These are phyloP conservation scores for Phytophthora quininea DNA, from an alignment of 352 stramenopile species.

Conservation along the genomic window DNA sequence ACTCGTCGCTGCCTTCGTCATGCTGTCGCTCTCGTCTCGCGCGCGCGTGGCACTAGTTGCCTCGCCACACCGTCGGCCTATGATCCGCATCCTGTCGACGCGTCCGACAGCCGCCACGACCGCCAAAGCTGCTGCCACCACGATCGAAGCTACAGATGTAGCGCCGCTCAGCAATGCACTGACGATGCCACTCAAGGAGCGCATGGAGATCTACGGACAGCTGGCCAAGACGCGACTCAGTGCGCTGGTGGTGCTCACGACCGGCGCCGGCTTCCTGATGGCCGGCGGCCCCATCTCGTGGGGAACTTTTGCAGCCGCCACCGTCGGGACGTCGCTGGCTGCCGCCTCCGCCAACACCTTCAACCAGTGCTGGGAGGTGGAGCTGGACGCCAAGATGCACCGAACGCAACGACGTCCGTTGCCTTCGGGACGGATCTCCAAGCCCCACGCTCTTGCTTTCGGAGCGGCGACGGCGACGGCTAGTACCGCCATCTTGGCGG, in stretches of 20 bases:
- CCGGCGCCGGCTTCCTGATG: slow-evolving; percentile 95
- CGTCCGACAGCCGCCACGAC: slow-evolving; percentile 50
- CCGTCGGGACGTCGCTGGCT: slow-evolving; percentile 95
- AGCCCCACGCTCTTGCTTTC: slow-evolving; percentile 82
- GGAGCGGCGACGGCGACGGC: slow-evolving; percentile 84
- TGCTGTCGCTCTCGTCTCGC: slow-evolving; percentile 31
- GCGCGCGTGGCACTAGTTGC: slow-evolving; percentile 18
- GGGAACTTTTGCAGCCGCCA: slow-evolving; percentile 87
- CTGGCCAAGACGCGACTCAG: slow-evolving; percentile 95
- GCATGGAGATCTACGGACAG: slow-evolving; percentile 84
- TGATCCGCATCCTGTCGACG: slow-evolving; percentile 70
- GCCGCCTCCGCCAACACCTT: slow-evolving; percentile 95
- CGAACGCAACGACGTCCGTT: slow-evolving; percentile 95
- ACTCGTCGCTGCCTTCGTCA: slow-evolving; percentile 29
- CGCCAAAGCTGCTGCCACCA: slow-evolving; percentile 38
- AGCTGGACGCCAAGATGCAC: slow-evolving; percentile 97
- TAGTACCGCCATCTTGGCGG: slow-evolving; percentile 90
- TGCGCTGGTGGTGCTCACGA: slow-evolving; percentile 97
- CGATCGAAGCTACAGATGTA: slow-evolving; percentile 28
- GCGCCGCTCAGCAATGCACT: slow-evolving; percentile 15
- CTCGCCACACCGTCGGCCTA: slow-evolving; percentile 19
- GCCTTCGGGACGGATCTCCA: slow-evolving; percentile 86
- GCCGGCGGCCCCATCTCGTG: slow-evolving; percentile 93
- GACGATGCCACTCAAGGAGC: slow-evolving; percentile 64
- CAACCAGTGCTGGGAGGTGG: slow-evolving; percentile 98